Evolutionary conservation across 2,329 filamentous ascomycete species (phyloP), one percentile per base, ranked within the genome.

Genomic region (Penicillium sp.): DNA sequence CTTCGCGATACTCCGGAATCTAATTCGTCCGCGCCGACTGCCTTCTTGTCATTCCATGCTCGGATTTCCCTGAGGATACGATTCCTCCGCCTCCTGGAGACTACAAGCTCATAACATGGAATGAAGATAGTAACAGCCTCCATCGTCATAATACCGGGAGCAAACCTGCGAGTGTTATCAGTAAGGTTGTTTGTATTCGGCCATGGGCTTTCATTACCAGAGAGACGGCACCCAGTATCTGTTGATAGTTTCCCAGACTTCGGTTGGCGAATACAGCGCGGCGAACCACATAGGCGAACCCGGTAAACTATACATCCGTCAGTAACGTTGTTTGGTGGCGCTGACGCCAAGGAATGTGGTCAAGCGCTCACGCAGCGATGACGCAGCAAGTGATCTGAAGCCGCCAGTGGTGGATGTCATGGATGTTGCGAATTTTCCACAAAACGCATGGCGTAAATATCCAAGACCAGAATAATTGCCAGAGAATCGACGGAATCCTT

Each of bases 391-490:
- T 78, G 45, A 82, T 85, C 62, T 86, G 82, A 5, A 80, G 63
- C 18, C 82, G 75, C 84, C 84, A 87, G 48, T 81, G 78, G 58
- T 84, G 80, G 2, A 81, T 81, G 62, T 86, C 83, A n/a, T 74
- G 76, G 55, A 86, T 79, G 14, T 75, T 72, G 7, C 82, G 76
- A 30, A 82, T 78, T 57, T 77, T 75, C 74, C 77, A 85, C 8
- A 86, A 74, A 53, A 84, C 76, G 54, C 80, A 74, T 18, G 84
- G 83, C 3, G 84, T 83, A 52, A 83, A 77, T 40, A 84, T 65
- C 78, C 81, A 86, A 13, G 82, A 77, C 83, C 83, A 87, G 50
- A 83, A 70, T 46, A 85, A 75, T 58, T 86, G 84, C 83, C 83
- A 87, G 46, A 84, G 74, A 40, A 84, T 78, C 0, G 82, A 84